A percentile compares a stretch with the other conserved stretches of the same genome.
Conservation (phyloP, 768 basidiomycete species). For the Amyloporia xantha region DNA sequence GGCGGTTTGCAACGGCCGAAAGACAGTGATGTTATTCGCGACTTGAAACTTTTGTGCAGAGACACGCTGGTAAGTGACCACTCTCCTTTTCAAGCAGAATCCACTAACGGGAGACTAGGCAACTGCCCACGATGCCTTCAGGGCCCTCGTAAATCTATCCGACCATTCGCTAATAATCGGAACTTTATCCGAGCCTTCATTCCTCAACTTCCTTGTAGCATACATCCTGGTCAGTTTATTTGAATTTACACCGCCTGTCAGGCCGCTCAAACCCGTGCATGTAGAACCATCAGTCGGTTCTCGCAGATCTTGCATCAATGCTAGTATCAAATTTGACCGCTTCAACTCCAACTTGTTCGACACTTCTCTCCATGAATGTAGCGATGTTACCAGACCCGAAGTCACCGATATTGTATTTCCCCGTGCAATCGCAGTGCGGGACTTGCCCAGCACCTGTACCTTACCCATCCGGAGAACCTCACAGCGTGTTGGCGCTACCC, state of each 20-base stretch:
- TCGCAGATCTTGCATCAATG: slow-evolving; percentile 97
- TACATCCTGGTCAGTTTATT: slow-evolving; percentile 73
- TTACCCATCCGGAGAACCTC: slow-evolving; percentile 49
- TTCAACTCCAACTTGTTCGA: slow-evolving; percentile 57
- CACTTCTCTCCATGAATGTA: slow-evolving; percentile 60
- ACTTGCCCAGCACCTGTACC: slow-evolving; percentile 72
- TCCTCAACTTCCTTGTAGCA: slow-evolving; percentile 76
- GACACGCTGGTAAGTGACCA: slow-evolving; percentile 66
- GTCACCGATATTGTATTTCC: slow-evolving; percentile 53
- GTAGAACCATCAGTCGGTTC: slow-evolving; percentile 83
- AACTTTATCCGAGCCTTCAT: slow-evolving; percentile 62
- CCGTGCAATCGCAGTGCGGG: slow-evolving; percentile 74
- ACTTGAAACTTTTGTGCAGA: slow-evolving; percentile 80
- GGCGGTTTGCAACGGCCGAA: slow-evolving; percentile 52
- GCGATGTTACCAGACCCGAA: slow-evolving; percentile 46
- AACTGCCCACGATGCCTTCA: slow-evolving; percentile 91
- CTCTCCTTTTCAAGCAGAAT: slow-evolving; percentile 10
- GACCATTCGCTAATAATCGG: slow-evolving; percentile 68
- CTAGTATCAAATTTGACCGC: slow-evolving; percentile 90
- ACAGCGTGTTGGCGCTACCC: slow-evolving; percentile 60
- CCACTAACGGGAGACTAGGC: slow-evolving; percentile 38
- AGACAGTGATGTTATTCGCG: slow-evolving; percentile 65
- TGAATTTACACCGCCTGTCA: not conserved
- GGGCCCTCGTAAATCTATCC: slow-evolving; percentile 89
- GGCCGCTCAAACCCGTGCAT: slow-evolving; percentile 7